Evolutionary conservation across 805 yeast species (phyloP), one percentile per base, ranked within the genome.

Genomic region (Lipomyces spencermartinsiae): DNA sequence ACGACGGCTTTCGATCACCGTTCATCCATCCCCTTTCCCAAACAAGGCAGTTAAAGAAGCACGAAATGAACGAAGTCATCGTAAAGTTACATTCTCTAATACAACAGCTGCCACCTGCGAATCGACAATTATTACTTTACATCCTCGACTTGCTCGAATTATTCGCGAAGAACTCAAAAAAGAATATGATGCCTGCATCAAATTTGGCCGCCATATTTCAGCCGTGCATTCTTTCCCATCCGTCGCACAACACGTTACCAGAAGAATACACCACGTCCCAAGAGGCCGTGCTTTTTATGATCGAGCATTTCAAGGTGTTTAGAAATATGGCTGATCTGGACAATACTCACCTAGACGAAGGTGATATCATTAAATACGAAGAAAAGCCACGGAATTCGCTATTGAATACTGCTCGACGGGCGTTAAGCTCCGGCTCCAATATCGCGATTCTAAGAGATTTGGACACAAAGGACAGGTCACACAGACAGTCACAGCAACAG

Each of bases 121-220:
- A 94, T 65, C 87, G 89, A 73, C 97, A 94, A 75, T 82, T 95
- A 37, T 82, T 95, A 6, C 90, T 93, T 71, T 95, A 95, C 80
- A 85, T 95, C 29, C 80, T 95, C 70, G 99, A 95, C 78, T 81
- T 95, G 71, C 82, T 95, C 67, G 89, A 97, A 14, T 85, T 93
- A 80, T 96, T 95, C 74, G 90, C 93, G 56, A 86, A 89, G 67
- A 89, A 90, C 74, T 84, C 96, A 16, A 86, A 85, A 61, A 86
- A 86, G 68, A 95, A 93, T 77, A 82, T 92, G 71, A 95, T 95
- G 99, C 88, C 97, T 1, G 91, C 97, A 0, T 86, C 92, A 74
- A 95, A 95, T 77, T 81, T 95, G 71, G 97, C 98, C 0, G 97
- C 98, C 1, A 91, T 95, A 66, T 95, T 95, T 81, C 99, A 95